A percentile compares a stretch with the other conserved stretches of the same genome.
Conservation (phyloP, 2,329 filamentous ascomycete species). For the Myriosclerotinia scirpicola region DNA sequence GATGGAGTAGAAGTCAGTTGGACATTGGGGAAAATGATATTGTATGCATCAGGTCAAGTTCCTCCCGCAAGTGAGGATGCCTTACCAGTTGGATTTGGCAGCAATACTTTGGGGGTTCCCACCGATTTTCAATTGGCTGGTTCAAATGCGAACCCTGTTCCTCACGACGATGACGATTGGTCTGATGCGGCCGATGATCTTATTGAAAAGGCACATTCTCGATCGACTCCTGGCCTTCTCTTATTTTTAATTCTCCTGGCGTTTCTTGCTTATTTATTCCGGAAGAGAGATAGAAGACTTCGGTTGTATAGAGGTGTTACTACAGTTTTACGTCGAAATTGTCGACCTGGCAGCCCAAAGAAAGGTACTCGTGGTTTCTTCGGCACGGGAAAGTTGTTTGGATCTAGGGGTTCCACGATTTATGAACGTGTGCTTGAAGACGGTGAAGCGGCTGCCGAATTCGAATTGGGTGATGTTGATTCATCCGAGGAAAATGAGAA, state of each 20-base stretch:
- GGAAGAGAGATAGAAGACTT: slow-evolving; percentile 73
- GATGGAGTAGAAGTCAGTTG: slow-evolving; percentile 90
- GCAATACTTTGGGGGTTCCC: slow-evolving; percentile 65
- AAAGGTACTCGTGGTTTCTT: slow-evolving; percentile 51
- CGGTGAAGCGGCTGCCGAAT: slow-evolving; percentile 65
- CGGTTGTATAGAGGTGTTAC: slow-evolving; percentile 57
- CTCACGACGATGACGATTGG: slow-evolving; percentile 55
- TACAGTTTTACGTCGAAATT: slow-evolving; percentile 45
- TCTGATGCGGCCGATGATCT: slow-evolving; percentile 55
- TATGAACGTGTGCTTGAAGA: slow-evolving; percentile 89
- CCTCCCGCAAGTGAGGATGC: slow-evolving; percentile 59
- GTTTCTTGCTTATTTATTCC: slow-evolving; percentile 69
- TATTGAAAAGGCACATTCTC: slow-evolving; percentile 64
- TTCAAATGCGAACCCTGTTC: slow-evolving; percentile 45
- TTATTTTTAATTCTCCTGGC: slow-evolving; percentile 74
- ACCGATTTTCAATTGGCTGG: slow-evolving; percentile 83
- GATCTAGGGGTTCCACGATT: slow-evolving; percentile 50
- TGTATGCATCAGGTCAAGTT: slow-evolving; percentile 90
- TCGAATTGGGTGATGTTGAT: slow-evolving; percentile 71
- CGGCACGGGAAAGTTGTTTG: slow-evolving; percentile 64
- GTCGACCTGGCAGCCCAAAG: slow-evolving; percentile 49
- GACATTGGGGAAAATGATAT: slow-evolving; percentile 94
- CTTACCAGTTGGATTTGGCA: slow-evolving; percentile 88
- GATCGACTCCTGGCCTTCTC: slow-evolving; percentile 70
- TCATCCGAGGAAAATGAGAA: slow-evolving; percentile 60